Evolutionary conservation across 108 stramenopile species (phyloP), one percentile per base, ranked within the genome.

Genomic region (Bacterosira constricta): DNA sequence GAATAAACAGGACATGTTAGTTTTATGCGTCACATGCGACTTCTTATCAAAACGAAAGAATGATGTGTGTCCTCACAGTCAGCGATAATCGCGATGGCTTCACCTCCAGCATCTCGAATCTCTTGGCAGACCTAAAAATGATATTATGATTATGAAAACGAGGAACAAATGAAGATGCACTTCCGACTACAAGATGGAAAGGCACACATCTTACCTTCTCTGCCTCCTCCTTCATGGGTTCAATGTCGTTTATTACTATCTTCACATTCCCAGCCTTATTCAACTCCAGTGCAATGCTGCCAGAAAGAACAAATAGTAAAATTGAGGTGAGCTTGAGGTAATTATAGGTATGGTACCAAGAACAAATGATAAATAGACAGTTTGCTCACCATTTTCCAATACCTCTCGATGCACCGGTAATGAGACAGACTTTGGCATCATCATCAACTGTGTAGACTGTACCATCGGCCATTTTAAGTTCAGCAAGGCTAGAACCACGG

Each of bases 331-430:
- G n/a, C n/a, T n/a, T n/a, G n/a, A n/a, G n/a, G n/a, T n/a, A n/a
- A n/a, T n/a, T n/a, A n/a, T n/a, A n/a, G n/a, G n/a, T n/a, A n/a
- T n/a, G n/a, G n/a, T n/a, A n/a, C n/a, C n/a, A n/a, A n/a, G n/a
- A n/a, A n/a, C n/a, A n/a, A n/a, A n/a, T n/a, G n/a, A n/a, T n/a
- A n/a, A n/a, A n/a, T n/a, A n/a, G n/a, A n/a, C n/a, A n/a, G n/a
- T n/a, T n/a, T n/a, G n/a, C n/a, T n/a, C n/a, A n/a, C n/a, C n/a
- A 85, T 23, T 65, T 77, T 52, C 88, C 88, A 27, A 89, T 86
- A 37, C 88, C 88, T 30, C 85, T 49, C 35, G 76, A 77, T 9
- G 84, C 68, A 18, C 87, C 87, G 36, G 85, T 86, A 31, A 83
- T 63, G 10, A 83, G 69, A 61, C 54, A 80, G 49, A 76, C 75